phyloP scores from a whole-genome alignment of 306 rosid species.

The Adenanthera pavonina region DNA sequence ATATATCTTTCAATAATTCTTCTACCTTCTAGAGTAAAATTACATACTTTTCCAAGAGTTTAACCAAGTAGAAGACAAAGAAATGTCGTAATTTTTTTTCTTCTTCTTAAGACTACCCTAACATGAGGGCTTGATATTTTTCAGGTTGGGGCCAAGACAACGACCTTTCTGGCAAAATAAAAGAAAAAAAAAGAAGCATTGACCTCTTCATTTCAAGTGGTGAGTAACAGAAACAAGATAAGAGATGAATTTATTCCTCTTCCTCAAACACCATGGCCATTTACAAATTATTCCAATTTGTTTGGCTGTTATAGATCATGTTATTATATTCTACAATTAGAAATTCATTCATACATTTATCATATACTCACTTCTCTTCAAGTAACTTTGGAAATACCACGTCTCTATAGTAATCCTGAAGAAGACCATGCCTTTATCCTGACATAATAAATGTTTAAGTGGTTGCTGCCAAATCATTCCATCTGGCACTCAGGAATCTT shows the following conservation, averaged over 20 bases:
- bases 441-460: constrained; percentile 92
- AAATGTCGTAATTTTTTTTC: background rate
- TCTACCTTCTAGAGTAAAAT: background rate
- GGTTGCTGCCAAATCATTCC: constrained; percentile 94
- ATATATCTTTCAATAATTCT: background rate
- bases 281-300: constrained; percentile 34
- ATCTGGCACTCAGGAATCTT: constrained; percentile 81
- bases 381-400: constrained; percentile 87
- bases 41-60: background rate
- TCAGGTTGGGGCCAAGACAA: background rate
- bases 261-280: constrained; percentile 7
- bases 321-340: background rate
- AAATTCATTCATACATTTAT: constrained; percentile 26
- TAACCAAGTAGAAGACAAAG: constrained; percentile 1
- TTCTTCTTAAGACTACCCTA: background rate
- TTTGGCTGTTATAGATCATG: constrained; percentile 31
- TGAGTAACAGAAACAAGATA: background rate
- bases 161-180: background rate
- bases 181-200: background rate
- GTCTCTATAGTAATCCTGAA: constrained; percentile 73
- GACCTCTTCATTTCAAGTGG: background rate
- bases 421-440: constrained; percentile 95
- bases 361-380: constrained; percentile 84
- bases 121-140: background rate
- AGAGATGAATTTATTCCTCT: background rate